Base-by-base conservation (phyloP, 768 basidiomycete genomes). In the Serendipita vermifera region DNA sequence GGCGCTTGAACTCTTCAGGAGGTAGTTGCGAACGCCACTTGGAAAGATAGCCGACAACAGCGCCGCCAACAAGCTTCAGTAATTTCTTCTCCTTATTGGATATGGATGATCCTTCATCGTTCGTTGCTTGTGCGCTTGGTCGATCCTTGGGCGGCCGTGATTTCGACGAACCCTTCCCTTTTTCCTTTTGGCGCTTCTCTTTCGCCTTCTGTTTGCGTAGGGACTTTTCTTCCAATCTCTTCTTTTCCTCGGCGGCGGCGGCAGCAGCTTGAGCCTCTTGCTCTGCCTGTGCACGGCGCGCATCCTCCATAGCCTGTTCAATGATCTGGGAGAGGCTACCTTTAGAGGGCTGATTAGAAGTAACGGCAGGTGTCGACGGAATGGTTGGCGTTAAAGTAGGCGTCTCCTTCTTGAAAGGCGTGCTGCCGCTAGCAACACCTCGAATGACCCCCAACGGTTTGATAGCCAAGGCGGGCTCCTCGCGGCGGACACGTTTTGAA, bases 21-120 rank as follows among this genome's bases (percentile, higher is more conserved):
- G 81, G 78, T 67, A 96, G 77, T 40, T 81, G 71, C 55, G 81
- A 75, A 53, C 81, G 75, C 64, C 97, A 83, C 72, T 92, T 96
- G 57, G 83, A 86, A 91, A 98, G 92, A 57, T 76, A 82, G 68
- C 82, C 85, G 35, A 99, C 94, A 36, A 99, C 94, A 4, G 94
- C 81, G 1, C 82, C 81, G 5, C 90, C 87, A 15, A 98, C 80
- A 33, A 97, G 75, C 66, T 88, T 88, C 61, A 82, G 65, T 60
- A 96, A 65, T 59, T 79, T 70, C 76, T 91, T 93, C 71, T 96
- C 91, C 73, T 69, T 69, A 40, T 59, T 57, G 26, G 55, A 51
- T 9, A 29, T 20, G 38, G 27, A 27, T 15, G 27, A 32, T 20
- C 29, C 17, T 35, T 13, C 39, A 31, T 57, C 27, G 20, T 55